A percentile compares a stretch with the other conserved stretches of the same genome.
These are phyloP conservation scores for Irpex sp. DNA, from an alignment of 1,284 basidiomycete species.

Conservation along the genomic window DNA sequence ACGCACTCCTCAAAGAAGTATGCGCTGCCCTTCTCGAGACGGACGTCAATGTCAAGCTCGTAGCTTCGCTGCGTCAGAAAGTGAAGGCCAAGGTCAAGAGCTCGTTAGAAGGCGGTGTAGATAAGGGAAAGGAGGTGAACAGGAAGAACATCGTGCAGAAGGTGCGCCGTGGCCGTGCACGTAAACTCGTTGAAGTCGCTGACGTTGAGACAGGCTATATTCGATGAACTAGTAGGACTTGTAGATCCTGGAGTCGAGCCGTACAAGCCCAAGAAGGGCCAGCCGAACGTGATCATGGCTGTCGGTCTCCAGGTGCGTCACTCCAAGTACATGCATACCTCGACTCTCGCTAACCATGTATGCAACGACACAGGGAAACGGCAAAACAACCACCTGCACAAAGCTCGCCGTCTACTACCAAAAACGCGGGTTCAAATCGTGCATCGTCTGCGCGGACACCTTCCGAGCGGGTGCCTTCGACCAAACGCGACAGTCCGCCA, in stretches of 20 bases:
- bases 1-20: slow-evolving; percentile 93
- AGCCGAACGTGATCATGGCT: slow-evolving; percentile 95
- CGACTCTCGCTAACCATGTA: neutral
- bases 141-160: slow-evolving; percentile 89
- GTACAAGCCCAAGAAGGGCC: slow-evolving; percentile 96
- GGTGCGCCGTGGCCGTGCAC: slow-evolving; percentile 37
- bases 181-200: too few species aligned
- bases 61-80: slow-evolving; percentile 82
- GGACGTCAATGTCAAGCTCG: slow-evolving; percentile 98
- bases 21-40: slow-evolving; percentile 92
- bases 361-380: slow-evolving; percentile 62
- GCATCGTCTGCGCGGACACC: slow-evolving; percentile 98
- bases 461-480: slow-evolving; percentile 99
- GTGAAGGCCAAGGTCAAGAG: slow-evolving; percentile 87
- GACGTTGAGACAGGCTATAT: slow-evolving; percentile 70
- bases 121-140: slow-evolving; percentile 79
- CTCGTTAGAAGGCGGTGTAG: slow-evolving; percentile 65
- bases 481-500: slow-evolving; percentile 93
- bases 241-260: slow-evolving; percentile 95
- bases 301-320: slow-evolving; percentile 83
- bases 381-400: slow-evolving; percentile 98
- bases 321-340: slow-evolving; percentile 2
- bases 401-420: slow-evolving; percentile 98
- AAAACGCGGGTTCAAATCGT: slow-evolving; percentile 96
- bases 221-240: slow-evolving; percentile 92